phyloP scores from a whole-genome alignment of 1,284 basidiomycete species.

The Cryptococcus neoformans region DNA sequence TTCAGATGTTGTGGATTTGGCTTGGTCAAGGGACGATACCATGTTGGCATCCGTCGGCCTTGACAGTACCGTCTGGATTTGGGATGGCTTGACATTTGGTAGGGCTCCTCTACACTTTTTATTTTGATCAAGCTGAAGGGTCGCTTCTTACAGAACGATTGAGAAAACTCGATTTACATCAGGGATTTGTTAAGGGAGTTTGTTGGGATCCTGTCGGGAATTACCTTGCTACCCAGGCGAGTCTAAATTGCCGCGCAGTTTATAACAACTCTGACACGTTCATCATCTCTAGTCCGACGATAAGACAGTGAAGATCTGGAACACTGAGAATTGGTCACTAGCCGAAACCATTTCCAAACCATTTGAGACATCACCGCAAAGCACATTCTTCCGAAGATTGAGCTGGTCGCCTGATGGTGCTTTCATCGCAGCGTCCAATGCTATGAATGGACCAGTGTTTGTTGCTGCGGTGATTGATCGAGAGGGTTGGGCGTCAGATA shows the following conservation, averaged over 20 bases:
- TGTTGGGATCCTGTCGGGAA: conserved; percentile 98
- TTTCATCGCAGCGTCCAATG: conserved; percentile 93
- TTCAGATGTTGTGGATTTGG: conserved; percentile 88
- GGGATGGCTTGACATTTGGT: conserved; percentile 88
- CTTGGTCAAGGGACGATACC: conserved; percentile 88
- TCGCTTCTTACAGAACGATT: conserved; percentile 61
- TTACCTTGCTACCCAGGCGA: conserved; percentile 77
- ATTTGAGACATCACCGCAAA: conserved; percentile 89
- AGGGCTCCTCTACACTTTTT: conserved; percentile 20
- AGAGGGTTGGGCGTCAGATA: conserved; percentile 80
- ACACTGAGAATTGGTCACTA: conserved; percentile 84
- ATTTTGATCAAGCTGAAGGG: background rate
- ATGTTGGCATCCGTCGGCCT: conserved; percentile 93
- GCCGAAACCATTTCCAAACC: conserved; percentile 83
- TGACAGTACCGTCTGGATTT: conserved; percentile 87
- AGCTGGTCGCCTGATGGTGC: conserved; percentile 99
- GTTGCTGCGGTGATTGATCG: conserved; percentile 93
- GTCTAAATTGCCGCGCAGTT: conserved; percentile 3
- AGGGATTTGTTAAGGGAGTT: conserved; percentile 97
- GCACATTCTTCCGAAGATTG: conserved; percentile 89
- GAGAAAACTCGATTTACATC: conserved; percentile 78
- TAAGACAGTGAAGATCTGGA: conserved; percentile 94
- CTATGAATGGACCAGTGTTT: conserved; percentile 96
- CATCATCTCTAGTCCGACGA: conserved; percentile 72
- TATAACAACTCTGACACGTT: background rate